Conservation (phyloP, 768 basidiomycete species). For the Lyophyllum decastes region DNA sequence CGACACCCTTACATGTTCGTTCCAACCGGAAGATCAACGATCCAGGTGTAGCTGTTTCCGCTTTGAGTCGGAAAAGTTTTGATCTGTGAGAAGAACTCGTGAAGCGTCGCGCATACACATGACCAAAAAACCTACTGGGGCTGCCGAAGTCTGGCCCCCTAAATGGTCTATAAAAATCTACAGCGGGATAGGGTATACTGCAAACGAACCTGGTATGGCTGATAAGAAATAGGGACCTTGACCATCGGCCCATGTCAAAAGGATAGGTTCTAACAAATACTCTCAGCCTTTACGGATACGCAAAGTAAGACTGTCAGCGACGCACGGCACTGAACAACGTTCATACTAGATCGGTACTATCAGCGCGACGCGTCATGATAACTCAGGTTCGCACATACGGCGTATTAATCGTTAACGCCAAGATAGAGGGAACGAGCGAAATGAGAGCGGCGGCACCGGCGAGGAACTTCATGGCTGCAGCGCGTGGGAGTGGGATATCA, state of each 20-base stretch:
- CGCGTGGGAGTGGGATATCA: slow-evolving; percentile 9
- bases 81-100: slow-evolving; percentile 36
- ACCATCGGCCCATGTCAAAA: slow-evolving; percentile 56
- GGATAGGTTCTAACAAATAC: slow-evolving; percentile 53
- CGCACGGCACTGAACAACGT: slow-evolving; percentile 54
- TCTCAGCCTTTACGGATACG: background rate
- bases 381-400: slow-evolving; percentile 39
- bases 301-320: background rate
- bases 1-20: slow-evolving; percentile 46
- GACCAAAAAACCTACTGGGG: slow-evolving; percentile 42
- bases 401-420: slow-evolving; percentile 61
- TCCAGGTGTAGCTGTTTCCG: slow-evolving; percentile 53
- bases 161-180: background rate
- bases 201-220: slow-evolving; percentile 57
- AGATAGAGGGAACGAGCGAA: slow-evolving; percentile 38
- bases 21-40: slow-evolving; percentile 44
- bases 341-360: slow-evolving; percentile 27
- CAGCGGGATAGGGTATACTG: background rate
- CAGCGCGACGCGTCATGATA: background rate
- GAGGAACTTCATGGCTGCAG: slow-evolving; percentile 39
- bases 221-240: slow-evolving; percentile 57
- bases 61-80: slow-evolving; percentile 50
- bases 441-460: slow-evolving; percentile 33
- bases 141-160: slow-evolving; percentile 56
- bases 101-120: background rate